A percentile compares a stretch with the other conserved stretches of the same genome.
Evolutionary conservation across 331 rosid genomes (phyloP).

Genomic region (Arachis monticola): DNA sequence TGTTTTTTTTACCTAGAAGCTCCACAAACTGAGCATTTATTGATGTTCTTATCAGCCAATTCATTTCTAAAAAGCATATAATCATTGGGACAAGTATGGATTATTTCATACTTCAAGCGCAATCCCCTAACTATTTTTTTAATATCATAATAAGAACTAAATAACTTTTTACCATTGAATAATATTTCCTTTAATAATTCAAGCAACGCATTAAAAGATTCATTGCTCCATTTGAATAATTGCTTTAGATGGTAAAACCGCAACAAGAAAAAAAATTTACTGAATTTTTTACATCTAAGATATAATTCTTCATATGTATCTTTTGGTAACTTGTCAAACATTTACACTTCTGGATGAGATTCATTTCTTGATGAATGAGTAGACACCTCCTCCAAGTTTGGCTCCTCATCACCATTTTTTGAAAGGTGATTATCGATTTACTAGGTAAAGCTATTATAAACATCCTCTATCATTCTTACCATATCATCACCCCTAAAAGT

Average conservation of each 20-base stretch:
- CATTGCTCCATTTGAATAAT: background rate
- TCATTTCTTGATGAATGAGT: background rate
- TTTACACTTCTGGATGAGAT: background rate
- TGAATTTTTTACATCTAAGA: background rate
- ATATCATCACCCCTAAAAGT: background rate
- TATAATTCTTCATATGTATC: background rate
- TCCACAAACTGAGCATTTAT: background rate
- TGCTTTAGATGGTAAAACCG: too few relatives aligned
- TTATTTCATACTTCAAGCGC: background rate
- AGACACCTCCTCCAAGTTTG: background rate
- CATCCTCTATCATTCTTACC: background rate
- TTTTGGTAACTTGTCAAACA: background rate
- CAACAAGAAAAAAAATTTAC: background rate
- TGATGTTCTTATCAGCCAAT: too few relatives aligned
- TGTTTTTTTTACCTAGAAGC: background rate
- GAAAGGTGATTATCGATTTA: too few relatives aligned
- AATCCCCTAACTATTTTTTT: constrained; percentile 4
- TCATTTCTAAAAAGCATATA: too few relatives aligned
- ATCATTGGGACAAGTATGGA: too few relatives aligned
- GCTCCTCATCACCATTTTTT: background rate
- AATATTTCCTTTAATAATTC: background rate
- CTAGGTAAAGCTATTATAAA: background rate
- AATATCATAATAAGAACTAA: background rate
- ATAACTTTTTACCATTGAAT: background rate
- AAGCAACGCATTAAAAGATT: background rate